phyloP scores from a whole-genome alignment of 768 basidiomycete species.

The Trichaptum fuscoviolaceum region DNA sequence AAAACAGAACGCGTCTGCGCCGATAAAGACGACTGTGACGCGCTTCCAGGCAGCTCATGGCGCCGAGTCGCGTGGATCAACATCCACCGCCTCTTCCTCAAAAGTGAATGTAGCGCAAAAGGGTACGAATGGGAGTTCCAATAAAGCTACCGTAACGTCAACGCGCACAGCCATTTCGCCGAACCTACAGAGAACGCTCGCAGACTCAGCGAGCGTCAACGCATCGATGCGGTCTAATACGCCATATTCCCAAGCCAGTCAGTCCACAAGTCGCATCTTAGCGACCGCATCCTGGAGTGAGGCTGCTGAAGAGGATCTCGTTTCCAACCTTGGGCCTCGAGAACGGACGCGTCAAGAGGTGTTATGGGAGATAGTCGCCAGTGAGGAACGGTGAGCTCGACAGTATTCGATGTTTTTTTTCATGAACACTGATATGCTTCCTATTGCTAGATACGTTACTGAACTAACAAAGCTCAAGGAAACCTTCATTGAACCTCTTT shows the following conservation, averaged over 20 bases:
- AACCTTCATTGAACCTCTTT: slow-evolving; percentile 83
- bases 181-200: slow-evolving; percentile 42
- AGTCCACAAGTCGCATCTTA: slow-evolving; percentile 60
- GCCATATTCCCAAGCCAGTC: slow-evolving; percentile 77
- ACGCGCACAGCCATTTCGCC: slow-evolving; percentile 64
- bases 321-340: slow-evolving; percentile 86
- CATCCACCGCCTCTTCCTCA: slow-evolving; percentile 53
- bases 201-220: slow-evolving; percentile 46
- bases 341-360: slow-evolving; percentile 96
- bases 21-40: slow-evolving; percentile 62
- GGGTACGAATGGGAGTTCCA: neutral
- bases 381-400: slow-evolving; percentile 77
- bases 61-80: slow-evolving; percentile 62
- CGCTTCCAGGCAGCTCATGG: slow-evolving; percentile 72
- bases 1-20: slow-evolving; percentile 26
- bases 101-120: slow-evolving; percentile 35
- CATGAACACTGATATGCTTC: slow-evolving; percentile 7
- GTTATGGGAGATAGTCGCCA: slow-evolving; percentile 92
- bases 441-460: slow-evolving; percentile 70
- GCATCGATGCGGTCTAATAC: slow-evolving; percentile 74
- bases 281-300: slow-evolving; percentile 88
- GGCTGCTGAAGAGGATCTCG: slow-evolving; percentile 89
- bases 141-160: slow-evolving; percentile 34
- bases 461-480: slow-evolving; percentile 91
- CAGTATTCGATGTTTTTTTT: slow-evolving; percentile 8